Percentiles rank a stretch among this genome's conserved stretches.
Evolutionary conservation across 2,329 filamentous ascomycete species (phyloP).

Genomic region (Aspergillus clavatus): DNA sequence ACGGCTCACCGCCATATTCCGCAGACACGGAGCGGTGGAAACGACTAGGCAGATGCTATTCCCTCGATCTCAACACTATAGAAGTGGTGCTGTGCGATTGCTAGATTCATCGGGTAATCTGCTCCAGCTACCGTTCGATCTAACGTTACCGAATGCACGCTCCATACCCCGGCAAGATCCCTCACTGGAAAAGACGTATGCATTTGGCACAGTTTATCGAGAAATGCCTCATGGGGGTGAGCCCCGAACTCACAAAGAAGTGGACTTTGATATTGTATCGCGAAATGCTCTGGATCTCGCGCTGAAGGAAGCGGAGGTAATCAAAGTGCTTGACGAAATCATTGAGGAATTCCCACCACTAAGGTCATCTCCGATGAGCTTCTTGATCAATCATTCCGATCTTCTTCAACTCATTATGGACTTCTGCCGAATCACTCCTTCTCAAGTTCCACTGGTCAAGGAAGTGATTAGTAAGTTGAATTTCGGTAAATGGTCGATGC

Average conservation of each 20-base stretch:
- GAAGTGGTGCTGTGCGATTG: constrained; percentile 68
- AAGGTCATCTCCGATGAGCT: constrained; percentile 69
- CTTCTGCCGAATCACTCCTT: constrained; percentile 70
- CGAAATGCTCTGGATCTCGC: constrained; percentile 74
- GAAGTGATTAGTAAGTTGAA: constrained; percentile 85
- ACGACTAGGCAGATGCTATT: constrained; percentile 69
- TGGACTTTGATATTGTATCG: constrained; percentile 95
- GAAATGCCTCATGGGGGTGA: constrained; percentile 74
- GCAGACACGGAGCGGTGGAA: constrained; percentile 84
- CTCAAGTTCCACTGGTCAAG: constrained; percentile 67
- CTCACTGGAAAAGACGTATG: constrained; percentile 69
- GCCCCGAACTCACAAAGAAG: constrained; percentile 77
- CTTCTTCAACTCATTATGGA: constrained; percentile 85
- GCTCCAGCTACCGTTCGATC: constrained; percentile 87
- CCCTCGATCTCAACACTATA: constrained; percentile 75
- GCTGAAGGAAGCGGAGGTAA: constrained; percentile 84
- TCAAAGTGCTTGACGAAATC: constrained; percentile 93
- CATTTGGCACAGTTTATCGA: constrained; percentile 83
- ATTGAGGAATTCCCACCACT: constrained; percentile 74
- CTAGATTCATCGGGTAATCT: constrained; percentile 81
- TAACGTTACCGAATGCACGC: constrained; percentile 83
- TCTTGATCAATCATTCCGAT: constrained; percentile 84
- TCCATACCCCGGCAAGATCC: constrained; percentile 65
- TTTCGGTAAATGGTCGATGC: constrained; percentile 73
- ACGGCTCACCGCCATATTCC: constrained; percentile 71